phyloP scores from a whole-genome alignment of 83 land plant genomes.

The Picea engelmannii region DNA sequence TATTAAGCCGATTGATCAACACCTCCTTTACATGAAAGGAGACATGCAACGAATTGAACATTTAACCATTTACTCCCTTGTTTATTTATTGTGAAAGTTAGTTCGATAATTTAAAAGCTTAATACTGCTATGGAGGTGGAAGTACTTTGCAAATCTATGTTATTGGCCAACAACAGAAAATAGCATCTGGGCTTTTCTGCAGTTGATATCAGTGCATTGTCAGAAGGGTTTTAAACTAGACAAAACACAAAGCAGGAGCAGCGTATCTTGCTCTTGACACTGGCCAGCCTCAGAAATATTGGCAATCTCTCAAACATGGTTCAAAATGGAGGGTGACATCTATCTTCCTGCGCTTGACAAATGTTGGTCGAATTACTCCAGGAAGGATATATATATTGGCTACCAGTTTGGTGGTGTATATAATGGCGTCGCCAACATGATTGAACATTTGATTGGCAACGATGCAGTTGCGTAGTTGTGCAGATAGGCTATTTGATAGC shows the following conservation, averaged over 20 bases:
- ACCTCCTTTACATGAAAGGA: not conserved
- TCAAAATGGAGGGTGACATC: not conserved
- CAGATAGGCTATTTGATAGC: slow-evolving; percentile 1
- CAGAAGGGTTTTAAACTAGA: slow-evolving; percentile 16
- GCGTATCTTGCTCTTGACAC: not conserved
- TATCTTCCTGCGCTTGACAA: not conserved
- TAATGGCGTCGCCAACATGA: slow-evolving; percentile 15
- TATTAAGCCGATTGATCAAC: not conserved
- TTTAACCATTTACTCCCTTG: slow-evolving; percentile 2
- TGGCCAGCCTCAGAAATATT: slow-evolving; percentile 14
- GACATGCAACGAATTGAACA: not conserved
- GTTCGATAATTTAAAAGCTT: slow-evolving; percentile 13
- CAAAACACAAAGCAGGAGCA: not conserved
- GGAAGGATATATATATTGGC: slow-evolving; percentile 6
- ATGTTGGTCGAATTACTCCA: not conserved
- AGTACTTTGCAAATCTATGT: slow-evolving; percentile 5
- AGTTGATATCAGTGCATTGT: slow-evolving; percentile 16
- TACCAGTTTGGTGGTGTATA: slow-evolving; percentile 8
- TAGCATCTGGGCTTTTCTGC: slow-evolving; percentile 13
- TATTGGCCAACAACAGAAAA: not conserved
- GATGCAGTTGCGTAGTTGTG: not conserved
- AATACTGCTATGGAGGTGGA: slow-evolving; percentile 10
- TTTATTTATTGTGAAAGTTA: slow-evolving; percentile 10
- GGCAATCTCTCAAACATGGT: not conserved
- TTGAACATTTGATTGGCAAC: slow-evolving; percentile 12